Percentiles rank a stretch among this genome's conserved stretches.
These are phyloP conservation scores for Cercospora beticola DNA, from an alignment of 2,329 filamentous ascomycete genomes.

Conservation along the genomic window DNA sequence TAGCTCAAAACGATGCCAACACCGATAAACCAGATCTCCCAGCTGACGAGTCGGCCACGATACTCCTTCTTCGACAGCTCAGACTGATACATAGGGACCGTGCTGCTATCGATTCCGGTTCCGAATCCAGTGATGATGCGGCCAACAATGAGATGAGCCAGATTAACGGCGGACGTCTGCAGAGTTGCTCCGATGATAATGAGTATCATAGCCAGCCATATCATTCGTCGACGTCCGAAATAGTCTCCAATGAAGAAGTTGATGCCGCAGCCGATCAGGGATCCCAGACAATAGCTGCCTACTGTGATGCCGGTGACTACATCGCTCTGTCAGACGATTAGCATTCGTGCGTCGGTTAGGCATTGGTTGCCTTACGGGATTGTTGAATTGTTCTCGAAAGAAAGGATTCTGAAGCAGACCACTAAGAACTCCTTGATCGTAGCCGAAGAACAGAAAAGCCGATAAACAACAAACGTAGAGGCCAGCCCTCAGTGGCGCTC, in stretches of 20 bases:
- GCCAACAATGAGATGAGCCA: conserved; percentile 51
- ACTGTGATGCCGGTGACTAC: conserved; percentile 40
- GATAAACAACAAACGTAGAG: conserved; percentile 25
- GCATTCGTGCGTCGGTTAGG: background rate
- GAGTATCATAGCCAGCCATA: conserved; percentile 50
- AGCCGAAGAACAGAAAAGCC: conserved; percentile 27
- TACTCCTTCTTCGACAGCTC: conserved; percentile 38
- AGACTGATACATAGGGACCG: conserved; percentile 48
- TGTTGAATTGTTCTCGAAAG: conserved; percentile 24
- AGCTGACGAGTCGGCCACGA: conserved; percentile 29
- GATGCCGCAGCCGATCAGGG: conserved; percentile 56
- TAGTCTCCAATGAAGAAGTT: conserved; percentile 51
- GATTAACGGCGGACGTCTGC: conserved; percentile 34
- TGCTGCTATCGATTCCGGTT: conserved; percentile 39
- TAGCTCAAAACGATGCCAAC: conserved; percentile 23
- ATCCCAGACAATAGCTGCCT: conserved; percentile 58
- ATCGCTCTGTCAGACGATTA: conserved; percentile 5
- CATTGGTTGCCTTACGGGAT: conserved; percentile 6
- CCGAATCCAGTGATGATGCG: conserved; percentile 50
- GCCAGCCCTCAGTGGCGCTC: conserved; percentile 22
- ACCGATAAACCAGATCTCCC: conserved; percentile 23
- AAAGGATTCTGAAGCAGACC: conserved; percentile 27
- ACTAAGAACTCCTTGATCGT: conserved; percentile 24
- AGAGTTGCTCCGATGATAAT: conserved; percentile 51
- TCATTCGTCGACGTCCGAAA: conserved; percentile 51